Conservation (phyloP, 257 asterid species). For the Solanum appendiculatum region DNA sequence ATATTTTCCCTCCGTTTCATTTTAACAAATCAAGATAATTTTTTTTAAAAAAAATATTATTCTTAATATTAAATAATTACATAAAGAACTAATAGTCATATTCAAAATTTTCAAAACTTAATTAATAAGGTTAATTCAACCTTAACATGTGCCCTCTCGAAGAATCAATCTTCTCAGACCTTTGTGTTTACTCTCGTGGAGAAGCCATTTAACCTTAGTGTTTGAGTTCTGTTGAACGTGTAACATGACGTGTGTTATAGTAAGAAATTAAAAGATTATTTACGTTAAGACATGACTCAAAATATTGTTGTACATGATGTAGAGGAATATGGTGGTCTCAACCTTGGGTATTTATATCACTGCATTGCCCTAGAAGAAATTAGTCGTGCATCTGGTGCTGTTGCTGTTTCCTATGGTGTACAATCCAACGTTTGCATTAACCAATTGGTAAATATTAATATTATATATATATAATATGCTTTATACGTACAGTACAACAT, state of each 20-base stretch:
- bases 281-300: neutral
- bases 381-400: slow-evolving; percentile 96
- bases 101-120: too few species aligned
- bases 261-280: too few species aligned
- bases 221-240: neutral
- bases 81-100: too few species aligned
- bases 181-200: neutral
- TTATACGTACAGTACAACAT: neutral
- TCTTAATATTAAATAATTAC: too few species aligned
- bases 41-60: too few species aligned
- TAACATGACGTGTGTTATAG: neutral
- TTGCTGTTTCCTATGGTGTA: slow-evolving; percentile 96
- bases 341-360: slow-evolving; percentile 94
- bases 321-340: slow-evolving; percentile 98
- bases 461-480: neutral
- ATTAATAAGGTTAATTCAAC: too few species aligned
- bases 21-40: too few species aligned
- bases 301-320: neutral
- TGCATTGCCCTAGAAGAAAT: slow-evolving; percentile 98
- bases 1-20: neutral
- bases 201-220: too few species aligned
- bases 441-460: slow-evolving; percentile 61
- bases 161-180: too few species aligned
- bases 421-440: slow-evolving; percentile 90
- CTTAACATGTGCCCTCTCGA: too few species aligned